Percentiles rank a stretch among this genome's conserved stretches.
These are phyloP conservation scores for Allium cepa DNA, from an alignment of 106 monocot species.

Conservation along the genomic window DNA sequence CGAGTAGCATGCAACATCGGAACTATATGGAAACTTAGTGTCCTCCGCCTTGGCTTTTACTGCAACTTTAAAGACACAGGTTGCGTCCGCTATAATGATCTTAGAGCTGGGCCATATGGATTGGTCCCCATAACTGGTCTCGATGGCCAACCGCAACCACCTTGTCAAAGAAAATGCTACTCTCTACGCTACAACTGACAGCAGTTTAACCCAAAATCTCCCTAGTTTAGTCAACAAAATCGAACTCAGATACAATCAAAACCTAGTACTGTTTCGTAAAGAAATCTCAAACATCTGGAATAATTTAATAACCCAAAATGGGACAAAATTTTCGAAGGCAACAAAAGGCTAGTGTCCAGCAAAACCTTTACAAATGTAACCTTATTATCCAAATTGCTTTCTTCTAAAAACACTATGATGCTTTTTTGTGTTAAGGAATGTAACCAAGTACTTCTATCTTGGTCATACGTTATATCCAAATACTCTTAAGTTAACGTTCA, in stretches of 20 bases:
- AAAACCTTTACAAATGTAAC: not conserved
- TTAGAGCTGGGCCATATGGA: not conserved
- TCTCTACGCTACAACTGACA: not conserved
- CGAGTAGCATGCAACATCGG: not conserved
- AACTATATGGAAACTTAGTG: not conserved
- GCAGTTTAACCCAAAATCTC: not conserved
- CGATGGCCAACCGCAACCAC: constrained; percentile 4
- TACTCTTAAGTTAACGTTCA: no score
- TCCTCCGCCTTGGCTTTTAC: constrained; percentile 4
- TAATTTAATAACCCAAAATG: constrained; percentile 4
- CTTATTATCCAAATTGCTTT: no score
- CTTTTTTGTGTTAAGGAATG: no score
- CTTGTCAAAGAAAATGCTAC: constrained; percentile 2
- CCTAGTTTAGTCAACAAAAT: not conserved
- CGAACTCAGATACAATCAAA: not conserved
- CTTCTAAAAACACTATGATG: no score
- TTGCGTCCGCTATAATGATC: not conserved
- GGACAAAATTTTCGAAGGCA: constrained; percentile 13
- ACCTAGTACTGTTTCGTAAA: not conserved
- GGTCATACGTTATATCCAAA: no score
- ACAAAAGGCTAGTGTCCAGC: constrained; percentile 12
- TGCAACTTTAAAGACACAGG: not conserved
- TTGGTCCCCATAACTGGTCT: not conserved
- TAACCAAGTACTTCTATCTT: no score
- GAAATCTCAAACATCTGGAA: not conserved